A percentile compares a stretch with the other conserved stretches of the same genome.
Evolutionary conservation across 352 stramenopile genomes (phyloP).

Genomic region (Globisporangium camurandrum): DNA sequence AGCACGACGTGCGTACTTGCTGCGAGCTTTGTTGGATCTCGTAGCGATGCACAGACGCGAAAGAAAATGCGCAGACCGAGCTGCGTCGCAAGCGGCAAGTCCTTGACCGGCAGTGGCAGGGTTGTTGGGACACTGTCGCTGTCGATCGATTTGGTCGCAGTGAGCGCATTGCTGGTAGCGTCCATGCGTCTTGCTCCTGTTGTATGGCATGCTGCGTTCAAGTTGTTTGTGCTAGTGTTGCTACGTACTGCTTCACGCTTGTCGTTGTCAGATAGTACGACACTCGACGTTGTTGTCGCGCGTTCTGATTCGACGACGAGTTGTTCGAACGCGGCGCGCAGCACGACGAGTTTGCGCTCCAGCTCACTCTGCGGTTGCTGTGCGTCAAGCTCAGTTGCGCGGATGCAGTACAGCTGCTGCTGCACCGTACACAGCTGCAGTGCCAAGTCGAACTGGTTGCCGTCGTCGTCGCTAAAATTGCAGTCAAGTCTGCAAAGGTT

Average conservation of each 20-base stretch:
- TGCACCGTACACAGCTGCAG: neutral
- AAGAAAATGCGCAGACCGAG: constrained; percentile 69
- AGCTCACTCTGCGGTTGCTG: constrained; percentile 18
- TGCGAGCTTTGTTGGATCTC: constrained; percentile 16
- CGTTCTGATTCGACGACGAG: constrained; percentile 7
- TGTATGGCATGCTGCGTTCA: no score
- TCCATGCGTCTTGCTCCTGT: no score
- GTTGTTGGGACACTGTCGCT: constrained; percentile 5
- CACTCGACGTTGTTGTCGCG: neutral
- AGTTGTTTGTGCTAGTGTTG: no score
- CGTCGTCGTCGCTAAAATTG: neutral
- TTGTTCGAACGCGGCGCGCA: constrained; percentile 20
- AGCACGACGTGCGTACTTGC: constrained; percentile 29
- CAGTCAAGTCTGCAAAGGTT: neutral
- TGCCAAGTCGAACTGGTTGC: neutral
- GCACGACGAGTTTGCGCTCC: constrained; percentile 32
- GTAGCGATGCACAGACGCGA: constrained; percentile 42
- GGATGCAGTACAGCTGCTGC: constrained; percentile 11
- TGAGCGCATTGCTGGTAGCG: neutral
- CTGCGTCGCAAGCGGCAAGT: constrained; percentile 37
- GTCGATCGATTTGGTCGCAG: neutral
- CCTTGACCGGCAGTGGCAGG: constrained; percentile 21
- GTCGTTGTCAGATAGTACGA: no score
- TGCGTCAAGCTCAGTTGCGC: constrained; percentile 19
- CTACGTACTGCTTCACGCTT: no score